Evolutionary conservation across 2,329 filamentous ascomycete genomes (phyloP).

Genomic region (Aspergillus alliaceus): DNA sequence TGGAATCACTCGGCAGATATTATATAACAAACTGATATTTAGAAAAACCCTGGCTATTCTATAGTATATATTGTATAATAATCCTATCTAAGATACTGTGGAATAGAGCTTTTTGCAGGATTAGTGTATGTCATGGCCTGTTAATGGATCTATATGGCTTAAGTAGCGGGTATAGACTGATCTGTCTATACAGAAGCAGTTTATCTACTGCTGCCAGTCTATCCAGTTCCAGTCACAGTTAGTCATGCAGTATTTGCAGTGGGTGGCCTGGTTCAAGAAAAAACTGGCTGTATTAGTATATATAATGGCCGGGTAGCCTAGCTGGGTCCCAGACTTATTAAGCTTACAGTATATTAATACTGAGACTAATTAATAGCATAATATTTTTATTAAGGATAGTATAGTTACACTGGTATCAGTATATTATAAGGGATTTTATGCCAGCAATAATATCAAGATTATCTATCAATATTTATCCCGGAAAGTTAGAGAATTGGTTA

Average conservation of each 20-base stretch:
- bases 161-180: neutral
- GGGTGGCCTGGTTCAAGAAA: neutral
- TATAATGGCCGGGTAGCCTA: rapidly evolving
- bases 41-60: neutral
- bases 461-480: too few relatives aligned
- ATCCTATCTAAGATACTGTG: neutral
- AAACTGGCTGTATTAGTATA: neutral
- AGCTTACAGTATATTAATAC: too few relatives aligned
- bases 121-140: rapidly evolving
- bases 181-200: neutral
- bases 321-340: rapidly evolving
- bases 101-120: neutral
- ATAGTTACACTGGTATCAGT: neutral
- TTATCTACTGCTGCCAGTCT: neutral
- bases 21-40: neutral
- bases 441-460: too few relatives aligned
- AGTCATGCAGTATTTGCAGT: neutral
- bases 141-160: neutral
- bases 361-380: neutral
- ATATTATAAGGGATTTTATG: too few relatives aligned
- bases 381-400: neutral
- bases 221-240: neutral
- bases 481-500: too few relatives aligned
- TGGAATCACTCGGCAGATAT: neutral
- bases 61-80: neutral